These are phyloP conservation scores for Pichia californica DNA, from an alignment of 805 yeast species.

Conservation along the genomic window DNA sequence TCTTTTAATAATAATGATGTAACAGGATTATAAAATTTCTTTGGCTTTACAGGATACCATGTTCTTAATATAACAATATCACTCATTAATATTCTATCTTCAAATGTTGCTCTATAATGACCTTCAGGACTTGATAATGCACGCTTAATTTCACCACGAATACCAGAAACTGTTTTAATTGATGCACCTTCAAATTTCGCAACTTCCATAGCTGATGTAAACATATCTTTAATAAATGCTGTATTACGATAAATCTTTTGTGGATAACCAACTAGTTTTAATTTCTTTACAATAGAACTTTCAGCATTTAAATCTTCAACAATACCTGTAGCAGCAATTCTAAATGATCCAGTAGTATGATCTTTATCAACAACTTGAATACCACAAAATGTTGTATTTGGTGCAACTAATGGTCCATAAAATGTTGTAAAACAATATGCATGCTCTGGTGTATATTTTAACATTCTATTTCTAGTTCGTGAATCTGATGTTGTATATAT, in stretches of 20 bases:
- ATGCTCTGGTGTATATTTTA: conserved; percentile 97
- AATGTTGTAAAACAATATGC: conserved; percentile 93
- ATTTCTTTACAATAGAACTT: conserved; percentile 89
- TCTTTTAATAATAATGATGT: conserved; percentile 75
- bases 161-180: conserved; percentile 93
- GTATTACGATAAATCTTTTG: conserved; percentile 91
- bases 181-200: conserved; percentile 98
- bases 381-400: conserved; percentile 96
- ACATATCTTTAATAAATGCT: conserved; percentile 97
- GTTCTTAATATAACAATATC: conserved; percentile 88
- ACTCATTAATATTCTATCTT: conserved; percentile 86
- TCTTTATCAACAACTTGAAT: conserved; percentile 80
- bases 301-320: conserved; percentile 88
- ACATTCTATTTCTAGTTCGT: conserved; percentile 94
- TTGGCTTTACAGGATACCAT: conserved; percentile 92
- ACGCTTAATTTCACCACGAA: conserved; percentile 94
- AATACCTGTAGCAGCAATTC: conserved; percentile 95
- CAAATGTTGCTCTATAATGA: conserved; percentile 91
- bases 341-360: conserved; percentile 81
- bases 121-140: conserved; percentile 95
- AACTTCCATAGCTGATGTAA: conserved; percentile 83
- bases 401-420: conserved; percentile 95
- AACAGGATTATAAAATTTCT: conserved; percentile 92
- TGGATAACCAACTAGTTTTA: conserved; percentile 93
- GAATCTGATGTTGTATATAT: conserved; percentile 95